Base-by-base conservation (phyloP, 345 rosid genomes). In the Xanthoceras sorbifolium region DNA sequence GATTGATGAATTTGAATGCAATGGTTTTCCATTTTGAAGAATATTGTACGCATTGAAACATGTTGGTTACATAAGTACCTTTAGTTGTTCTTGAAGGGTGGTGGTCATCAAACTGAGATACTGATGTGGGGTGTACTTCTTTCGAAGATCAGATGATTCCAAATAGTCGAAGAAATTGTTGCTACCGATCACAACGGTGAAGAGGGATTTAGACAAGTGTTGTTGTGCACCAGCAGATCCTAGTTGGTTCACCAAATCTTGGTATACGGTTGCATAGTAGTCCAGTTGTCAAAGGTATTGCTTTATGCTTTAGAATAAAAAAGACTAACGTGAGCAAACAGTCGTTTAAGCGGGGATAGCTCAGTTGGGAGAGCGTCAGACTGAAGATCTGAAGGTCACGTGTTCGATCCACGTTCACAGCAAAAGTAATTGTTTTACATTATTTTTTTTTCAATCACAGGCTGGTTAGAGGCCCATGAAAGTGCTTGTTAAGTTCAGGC, bases 321-420 rank as follows among this genome's bases (percentile, higher is more conserved):
- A 69, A 12, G 3, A 9, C n/a, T n/a, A n/a, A n/a, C n/a, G n/a
- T n/a, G n/a, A n/a, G n/a, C n/a, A n/a, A n/a, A n/a, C n/a, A n/a
- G n/a, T n/a, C n/a, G n/a, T n/a, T n/a, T n/a, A 34, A 67, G 81
- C 81, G 78, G 79, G 85, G 83, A 81, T 81, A 81, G 85, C 83
- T 80, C 86, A 82, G 87, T 83, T 85, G 86, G 87, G 87, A 85
- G 83, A 83, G 84, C 81, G 82, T 83, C 82, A 85, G 81, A 73
- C 79, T 81, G 74, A 81, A 79, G 82, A 79, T 81, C 80, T 85
- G 86, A 82, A 86, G 86, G 86, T 80, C 84, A 76, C 81, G 83
- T 83, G 89, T 83, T 86, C 85, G 85, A 81, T 86, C 85, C 88
- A 87, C 86, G 88, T 80, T 85, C 90, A 87, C 85, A 88, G 88